Conservation (phyloP, 345 rosid genomes). For the Pistacia atlantica region DNA sequence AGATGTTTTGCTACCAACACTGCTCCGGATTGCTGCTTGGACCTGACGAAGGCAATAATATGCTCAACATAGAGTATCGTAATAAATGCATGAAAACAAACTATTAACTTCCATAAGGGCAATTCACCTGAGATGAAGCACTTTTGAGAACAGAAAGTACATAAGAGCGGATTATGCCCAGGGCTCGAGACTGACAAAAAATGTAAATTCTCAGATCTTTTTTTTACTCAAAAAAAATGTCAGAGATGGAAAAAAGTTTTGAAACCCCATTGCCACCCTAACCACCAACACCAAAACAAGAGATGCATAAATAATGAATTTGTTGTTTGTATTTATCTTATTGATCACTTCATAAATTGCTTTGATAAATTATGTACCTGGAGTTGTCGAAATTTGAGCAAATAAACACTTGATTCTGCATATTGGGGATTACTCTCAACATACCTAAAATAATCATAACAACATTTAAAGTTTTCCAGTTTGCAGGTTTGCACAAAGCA, state of each 20-base stretch:
- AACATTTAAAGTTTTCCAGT: neutral
- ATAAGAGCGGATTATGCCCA: conserved; percentile 91
- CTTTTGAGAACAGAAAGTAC: conserved; percentile 82
- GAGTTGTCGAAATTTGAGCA: conserved; percentile 95
- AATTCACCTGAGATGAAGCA: conserved; percentile 82
- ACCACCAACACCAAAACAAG: neutral
- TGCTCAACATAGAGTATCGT: conserved; percentile 22
- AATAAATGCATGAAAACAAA: conserved; percentile 12
- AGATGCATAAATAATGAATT: neutral
- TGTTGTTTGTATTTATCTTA: neutral
- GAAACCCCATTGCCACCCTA: neutral
- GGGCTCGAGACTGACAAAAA: conserved; percentile 84
- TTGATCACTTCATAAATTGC: neutral
- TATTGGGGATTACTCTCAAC: conserved; percentile 89
- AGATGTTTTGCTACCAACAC: conserved; percentile 65
- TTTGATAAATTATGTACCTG: conserved; percentile 54
- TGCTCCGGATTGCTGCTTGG: conserved; percentile 74
- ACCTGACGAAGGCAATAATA: conserved; percentile 52
- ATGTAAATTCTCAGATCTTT: conserved; percentile 11
- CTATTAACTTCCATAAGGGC: conserved; percentile 11
- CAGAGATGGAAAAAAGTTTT: neutral
- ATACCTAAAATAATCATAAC: conserved; percentile 51
- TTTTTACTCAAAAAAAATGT: neutral
- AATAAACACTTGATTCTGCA: conserved; percentile 92
- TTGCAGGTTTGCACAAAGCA: neutral